A percentile compares a stretch with the other conserved stretches of the same genome.
Conservation (phyloP, 345 rosid species). For the Corymbia maculata region DNA sequence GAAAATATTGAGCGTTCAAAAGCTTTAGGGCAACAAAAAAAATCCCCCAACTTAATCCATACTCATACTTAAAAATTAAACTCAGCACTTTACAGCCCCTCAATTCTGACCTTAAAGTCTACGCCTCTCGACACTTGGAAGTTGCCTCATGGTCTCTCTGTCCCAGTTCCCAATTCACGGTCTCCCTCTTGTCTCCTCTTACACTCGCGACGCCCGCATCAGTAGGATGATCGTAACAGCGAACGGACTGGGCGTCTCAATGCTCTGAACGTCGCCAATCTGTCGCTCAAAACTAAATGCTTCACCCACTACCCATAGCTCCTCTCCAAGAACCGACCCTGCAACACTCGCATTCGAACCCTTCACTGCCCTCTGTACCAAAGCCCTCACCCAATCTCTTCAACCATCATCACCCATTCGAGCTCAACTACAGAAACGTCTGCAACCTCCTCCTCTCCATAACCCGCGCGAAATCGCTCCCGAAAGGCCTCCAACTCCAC, state of each 20-base stretch:
- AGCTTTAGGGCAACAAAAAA: background rate
- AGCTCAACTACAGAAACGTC: slow-evolving; percentile 31
- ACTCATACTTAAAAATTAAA: no score
- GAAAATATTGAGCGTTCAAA: background rate
- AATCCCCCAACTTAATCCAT: background rate
- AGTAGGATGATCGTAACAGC: background rate
- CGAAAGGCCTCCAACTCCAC: slow-evolving; percentile 75
- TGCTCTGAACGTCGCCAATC: background rate
- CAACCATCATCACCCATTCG: background rate
- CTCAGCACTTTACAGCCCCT: accelerated
- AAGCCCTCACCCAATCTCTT: background rate
- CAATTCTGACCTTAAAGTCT: no score
- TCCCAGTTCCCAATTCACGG: background rate
- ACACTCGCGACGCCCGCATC: background rate
- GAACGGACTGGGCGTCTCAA: background rate
- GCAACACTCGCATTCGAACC: background rate
- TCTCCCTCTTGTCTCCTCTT: background rate
- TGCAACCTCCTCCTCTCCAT: slow-evolving; percentile 52
- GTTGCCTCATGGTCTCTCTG: background rate
- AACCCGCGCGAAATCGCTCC: slow-evolving; percentile 37
- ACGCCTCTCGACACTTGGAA: no score
- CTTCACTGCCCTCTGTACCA: background rate
- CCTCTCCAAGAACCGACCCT: background rate
- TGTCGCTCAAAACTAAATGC: background rate
- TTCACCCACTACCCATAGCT: background rate